Evolutionary conservation across 2,329 filamentous ascomycete genomes (phyloP), one percentile per base, ranked within the genome.

Genomic region (Sordariomycetes sp.): DNA sequence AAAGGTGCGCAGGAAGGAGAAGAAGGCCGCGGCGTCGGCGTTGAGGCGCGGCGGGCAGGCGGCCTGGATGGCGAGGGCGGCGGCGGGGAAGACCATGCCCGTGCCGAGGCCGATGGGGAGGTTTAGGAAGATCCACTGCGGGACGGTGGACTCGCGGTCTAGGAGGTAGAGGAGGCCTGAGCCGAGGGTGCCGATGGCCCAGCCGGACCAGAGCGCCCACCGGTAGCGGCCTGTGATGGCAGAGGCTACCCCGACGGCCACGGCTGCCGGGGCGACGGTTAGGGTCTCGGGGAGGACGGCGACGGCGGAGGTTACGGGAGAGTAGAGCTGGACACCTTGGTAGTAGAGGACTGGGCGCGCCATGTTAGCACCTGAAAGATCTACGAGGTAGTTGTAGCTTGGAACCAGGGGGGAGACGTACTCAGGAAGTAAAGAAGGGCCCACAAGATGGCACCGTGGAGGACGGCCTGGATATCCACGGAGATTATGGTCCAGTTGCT

Each of bases 11-110:
- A 66, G 59, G 72, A 90, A 89, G 57, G 79, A 80, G 70, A 85
- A 87, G 73, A 89, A 81, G 12, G 81, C 84, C 1, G 82, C 79
- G 48, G 85, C 79, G 64, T 86, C 79, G 59, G 77, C 74, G 59
- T 76, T 76, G 1, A 75, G 72, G 18, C 62, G 65, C 7, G 71
- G 70, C 12, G 68, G 65, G 1, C 79, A 76, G 1, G 82, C 75
- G 8, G 85, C 85, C 68, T 89, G 86, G 25, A 88, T 78, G 1
- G 81, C 78, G 37, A 87, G 79, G 0, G 74, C 76, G 71, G 87
- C 80, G n/a, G 79, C 74, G 0, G 86, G 80, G 68, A 87, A 86
- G 6, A 89, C 72, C 58, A 87, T 76, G 1, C 86, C 87, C 2
- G 81, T 77, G 16, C 85, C 85, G 4, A 86, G 57, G 0, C 84